These are phyloP conservation scores for Anthoceros angustus DNA, from an alignment of 225 moss, liverwort and hornwort species.

Conservation along the genomic window DNA sequence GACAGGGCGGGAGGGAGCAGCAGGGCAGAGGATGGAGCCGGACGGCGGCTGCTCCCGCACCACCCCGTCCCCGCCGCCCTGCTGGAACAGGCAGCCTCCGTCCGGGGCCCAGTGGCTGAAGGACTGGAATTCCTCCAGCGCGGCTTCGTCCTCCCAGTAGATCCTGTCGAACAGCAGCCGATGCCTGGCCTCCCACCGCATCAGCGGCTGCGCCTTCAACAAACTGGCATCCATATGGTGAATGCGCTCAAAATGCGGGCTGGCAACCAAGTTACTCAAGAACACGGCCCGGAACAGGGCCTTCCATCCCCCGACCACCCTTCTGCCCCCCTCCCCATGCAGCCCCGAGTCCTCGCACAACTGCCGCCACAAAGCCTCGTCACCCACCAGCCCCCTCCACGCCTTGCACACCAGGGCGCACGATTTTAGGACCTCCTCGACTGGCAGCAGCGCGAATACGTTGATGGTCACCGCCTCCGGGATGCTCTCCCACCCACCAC, in stretches of 20 bases:
- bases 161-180: slow-evolving; percentile 37
- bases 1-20: slow-evolving; percentile 23
- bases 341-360: slow-evolving; percentile 40
- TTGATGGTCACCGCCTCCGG: slow-evolving; percentile 38
- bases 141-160: slow-evolving; percentile 34
- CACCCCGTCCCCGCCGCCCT: slow-evolving; percentile 57
- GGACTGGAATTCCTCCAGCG: slow-evolving; percentile 43
- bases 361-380: slow-evolving; percentile 39
- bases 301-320: slow-evolving; percentile 40
- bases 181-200: slow-evolving; percentile 48
- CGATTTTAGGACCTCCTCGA: slow-evolving; percentile 38
- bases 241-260: slow-evolving; percentile 47
- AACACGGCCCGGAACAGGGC: slow-evolving; percentile 43
- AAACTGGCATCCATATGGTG: slow-evolving; percentile 28
- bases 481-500: slow-evolving; percentile 8
- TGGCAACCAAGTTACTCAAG: slow-evolving; percentile 38
- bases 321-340: slow-evolving; percentile 29
- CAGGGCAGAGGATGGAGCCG: slow-evolving; percentile 33
- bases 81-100: slow-evolving; percentile 55
- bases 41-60: slow-evolving; percentile 36
- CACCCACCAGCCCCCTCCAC: slow-evolving; percentile 35
- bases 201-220: slow-evolving; percentile 20
- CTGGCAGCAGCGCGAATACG: slow-evolving; percentile 42
- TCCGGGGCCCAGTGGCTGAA: slow-evolving; percentile 47
- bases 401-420: slow-evolving; percentile 53